Base-by-base conservation (phyloP, 805 yeast genomes). In the Candida insectorum region DNA sequence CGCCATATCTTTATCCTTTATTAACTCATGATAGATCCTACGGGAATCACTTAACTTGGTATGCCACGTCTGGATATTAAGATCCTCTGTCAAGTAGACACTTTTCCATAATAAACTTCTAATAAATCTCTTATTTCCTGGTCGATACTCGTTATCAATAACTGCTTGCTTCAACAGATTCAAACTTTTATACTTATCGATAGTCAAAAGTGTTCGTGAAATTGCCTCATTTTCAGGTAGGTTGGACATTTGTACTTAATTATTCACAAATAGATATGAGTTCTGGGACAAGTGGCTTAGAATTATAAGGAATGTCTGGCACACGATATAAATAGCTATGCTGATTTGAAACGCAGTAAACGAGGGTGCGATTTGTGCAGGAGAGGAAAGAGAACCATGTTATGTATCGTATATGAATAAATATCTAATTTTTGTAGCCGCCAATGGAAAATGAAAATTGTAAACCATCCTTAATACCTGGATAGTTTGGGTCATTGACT, bases 381-480 rank as follows among this genome's bases (percentile, higher is more conserved):
- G n/a, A n/a, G n/a, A n/a, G n/a, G n/a, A n/a, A n/a, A n/a, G n/a
- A n/a, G n/a, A n/a, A n/a, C n/a, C n/a, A n/a, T n/a, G n/a, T n/a
- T n/a, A n/a, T n/a, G n/a, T n/a, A n/a, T n/a, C n/a, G n/a, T n/a
- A n/a, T n/a, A n/a, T n/a, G n/a, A n/a, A n/a, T n/a, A n/a, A n/a
- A n/a, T n/a, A 7, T 12, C n/a, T 12, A 24, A 9, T 24, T 32
- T 32, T 56, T 60, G 9, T 64, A 54, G 1, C 69, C 71, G 10
- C 71, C 71, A 27, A 66, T 51, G 5, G 68, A 52, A 16, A 65
- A 50, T 22, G 58, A 49, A 37, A 66, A 58, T 43, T 59, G 65
- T 29, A 65, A 53, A 1, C 70, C 70, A 28, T 63, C 63, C 23
- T 55, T 60, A 19, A 62, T 48, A 4, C 69, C 71, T 19, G 32